Evolutionary conservation across 257 asterid species (phyloP).

Genomic region (Solanum megistacrolobum): DNA sequence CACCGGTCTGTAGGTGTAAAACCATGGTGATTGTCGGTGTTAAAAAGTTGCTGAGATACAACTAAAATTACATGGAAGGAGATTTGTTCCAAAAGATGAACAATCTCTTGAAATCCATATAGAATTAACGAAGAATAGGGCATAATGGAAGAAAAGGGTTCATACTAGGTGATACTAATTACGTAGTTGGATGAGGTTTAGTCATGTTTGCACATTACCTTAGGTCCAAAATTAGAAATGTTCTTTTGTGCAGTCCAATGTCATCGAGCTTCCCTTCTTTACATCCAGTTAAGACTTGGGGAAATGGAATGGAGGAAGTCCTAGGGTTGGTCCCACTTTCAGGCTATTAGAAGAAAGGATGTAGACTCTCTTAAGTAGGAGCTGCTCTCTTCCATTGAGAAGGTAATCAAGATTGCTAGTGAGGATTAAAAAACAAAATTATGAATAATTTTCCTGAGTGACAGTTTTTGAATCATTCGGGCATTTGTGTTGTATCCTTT

Average conservation of each 20-base stretch:
- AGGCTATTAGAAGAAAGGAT: conserved; percentile 51
- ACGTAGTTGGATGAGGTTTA: not conserved
- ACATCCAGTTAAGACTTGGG: conserved; percentile 69
- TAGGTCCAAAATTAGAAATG: conserved; percentile 24
- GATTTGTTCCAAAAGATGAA: not conserved
- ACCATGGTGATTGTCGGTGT: not conserved
- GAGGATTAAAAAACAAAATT: conserved; percentile 10
- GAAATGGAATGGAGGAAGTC: conserved; percentile 68
- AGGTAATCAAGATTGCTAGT: conserved; percentile 47
- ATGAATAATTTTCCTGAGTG: not conserved
- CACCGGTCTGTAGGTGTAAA: not conserved
- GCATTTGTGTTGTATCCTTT: not conserved
- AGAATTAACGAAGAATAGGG: not conserved
- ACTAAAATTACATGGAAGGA: not conserved
- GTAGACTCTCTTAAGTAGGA: conserved; percentile 52
- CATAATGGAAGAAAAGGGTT: not conserved
- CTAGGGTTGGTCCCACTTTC: conserved; percentile 51
- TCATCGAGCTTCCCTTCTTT: conserved; percentile 61
- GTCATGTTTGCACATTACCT: not conserved
- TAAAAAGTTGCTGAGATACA: not conserved
- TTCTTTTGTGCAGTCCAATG: conserved; percentile 54
- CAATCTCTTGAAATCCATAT: not conserved
- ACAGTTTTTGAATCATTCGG: conserved; percentile 11
- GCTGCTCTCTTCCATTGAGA: conserved; percentile 52
- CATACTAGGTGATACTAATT: not conserved